These are phyloP conservation scores for Crucihimalaya himalaica DNA, from an alignment of 345 rosid genomes.

Conservation along the genomic window DNA sequence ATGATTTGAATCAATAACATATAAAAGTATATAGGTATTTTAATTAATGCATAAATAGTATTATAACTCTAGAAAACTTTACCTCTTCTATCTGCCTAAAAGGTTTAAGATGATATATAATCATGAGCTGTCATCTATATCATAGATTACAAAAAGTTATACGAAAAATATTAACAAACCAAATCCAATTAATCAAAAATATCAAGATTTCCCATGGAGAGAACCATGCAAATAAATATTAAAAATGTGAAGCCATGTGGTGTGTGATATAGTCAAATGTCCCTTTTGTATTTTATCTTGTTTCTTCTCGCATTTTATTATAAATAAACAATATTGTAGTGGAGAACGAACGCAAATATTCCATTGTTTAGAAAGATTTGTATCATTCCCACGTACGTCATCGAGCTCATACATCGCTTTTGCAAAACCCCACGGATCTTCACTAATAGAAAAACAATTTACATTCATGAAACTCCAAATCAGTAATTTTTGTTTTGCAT, in stretches of 20 bases:
- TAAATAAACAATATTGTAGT: not conserved
- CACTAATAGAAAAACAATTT: conserved; percentile 6
- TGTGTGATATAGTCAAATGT: conserved; percentile 30
- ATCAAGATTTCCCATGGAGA: not conserved
- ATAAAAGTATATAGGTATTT: conserved; percentile 24
- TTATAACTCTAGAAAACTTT: not conserved
- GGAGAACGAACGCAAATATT: conserved; percentile 7
- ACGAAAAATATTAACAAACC: not conserved
- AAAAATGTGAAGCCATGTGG: conserved; percentile 12
- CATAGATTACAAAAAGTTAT: too few relatives aligned
- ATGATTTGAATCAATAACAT: conserved; percentile 8
- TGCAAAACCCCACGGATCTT: conserved; percentile 7
- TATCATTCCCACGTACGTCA: conserved; percentile 37
- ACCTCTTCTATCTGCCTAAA: not conserved
- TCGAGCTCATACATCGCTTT: conserved; percentile 30
- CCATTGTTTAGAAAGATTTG: conserved; percentile 18
- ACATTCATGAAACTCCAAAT: not conserved
- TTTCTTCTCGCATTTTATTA: not conserved
- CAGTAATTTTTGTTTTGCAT: not conserved
- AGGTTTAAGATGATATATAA: conserved; percentile 18
- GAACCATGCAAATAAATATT: conserved; percentile 19
- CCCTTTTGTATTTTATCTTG: not conserved
- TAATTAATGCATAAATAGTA: not conserved
- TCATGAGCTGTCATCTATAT: not conserved
- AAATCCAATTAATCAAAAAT: not conserved